Base-by-base conservation (phyloP, 805 yeast genomes). In the Ogataea henricii region DNA sequence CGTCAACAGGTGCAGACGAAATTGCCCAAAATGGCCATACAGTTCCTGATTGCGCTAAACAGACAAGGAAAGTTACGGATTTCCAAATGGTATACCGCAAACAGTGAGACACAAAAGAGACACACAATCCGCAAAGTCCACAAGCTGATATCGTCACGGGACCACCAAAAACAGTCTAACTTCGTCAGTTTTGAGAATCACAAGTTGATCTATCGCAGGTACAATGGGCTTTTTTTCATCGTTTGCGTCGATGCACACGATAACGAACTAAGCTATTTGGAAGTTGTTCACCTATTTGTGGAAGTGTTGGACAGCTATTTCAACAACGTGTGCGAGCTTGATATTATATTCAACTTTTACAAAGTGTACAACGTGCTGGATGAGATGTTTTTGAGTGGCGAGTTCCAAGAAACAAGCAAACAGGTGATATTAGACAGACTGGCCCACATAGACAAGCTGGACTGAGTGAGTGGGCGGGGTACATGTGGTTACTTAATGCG, bases 41-140 rank as follows among this genome's bases (percentile, higher is more conserved):
- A 89, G 55, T 92, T 81, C 69, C 74, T 92, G 34, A 68, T 91
- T 35, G 85, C 92, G 38, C 83, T 92, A 64, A 92, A 92, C 64
- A 78, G 96, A 49, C 97, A 92, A 69, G 98, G 99, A n/a, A 87
- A 87, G 55, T 81, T 92, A 18, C 78, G 99, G 50, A 70, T 92
- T 13, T 84, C 88, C 6, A 86, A 89, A 65, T 91, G 95, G 91
- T 92, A 54, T 59, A 63, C 48, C 51, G 38, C 48, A 7, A 30
- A 41, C 5, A 43, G 71, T 60, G 77, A 78, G 36, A 57, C 64
- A 3, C 82, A 79, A 49, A 77, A 80, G 53, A 58, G 70, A 45
- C 70, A 66, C 41, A 57, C 78, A 32, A 79, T 81, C 22, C 71
- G 73, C 18, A 89, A 87, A 36, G 83, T 89, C 10, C 96, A 91